Percentiles rank a stretch among this genome's conserved stretches.
Evolutionary conservation across 108 stramenopile genomes (phyloP).

Genomic region (Nitzschia putrida): DNA sequence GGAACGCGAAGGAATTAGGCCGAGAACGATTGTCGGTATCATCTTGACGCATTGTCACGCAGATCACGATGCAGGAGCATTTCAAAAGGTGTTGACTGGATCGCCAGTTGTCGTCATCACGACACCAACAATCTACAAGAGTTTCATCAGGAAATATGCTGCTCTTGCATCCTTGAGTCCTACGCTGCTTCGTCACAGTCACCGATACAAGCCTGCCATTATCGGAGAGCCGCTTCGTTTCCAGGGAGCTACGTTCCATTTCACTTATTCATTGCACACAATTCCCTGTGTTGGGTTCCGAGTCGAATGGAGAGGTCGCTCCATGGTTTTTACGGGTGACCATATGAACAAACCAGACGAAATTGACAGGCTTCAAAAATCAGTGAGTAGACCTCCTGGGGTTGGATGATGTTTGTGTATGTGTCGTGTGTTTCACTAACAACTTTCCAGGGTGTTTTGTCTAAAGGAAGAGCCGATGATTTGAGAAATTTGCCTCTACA

Average conservation of each 20-base stretch:
- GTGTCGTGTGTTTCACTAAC: neutral
- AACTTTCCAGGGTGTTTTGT: slow-evolving; percentile 62
- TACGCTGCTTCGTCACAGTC: slow-evolving; percentile 74
- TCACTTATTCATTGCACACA: slow-evolving; percentile 89
- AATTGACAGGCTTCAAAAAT: slow-evolving; percentile 63
- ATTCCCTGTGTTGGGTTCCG: slow-evolving; percentile 93
- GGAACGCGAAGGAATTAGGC: slow-evolving; percentile 84
- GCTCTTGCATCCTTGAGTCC: slow-evolving; percentile 86
- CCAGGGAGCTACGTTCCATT: slow-evolving; percentile 87
- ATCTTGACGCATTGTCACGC: slow-evolving; percentile 94
- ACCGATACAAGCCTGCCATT: slow-evolving; percentile 85
- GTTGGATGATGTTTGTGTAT: neutral
- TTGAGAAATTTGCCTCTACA: slow-evolving; percentile 84
- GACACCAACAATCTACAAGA: slow-evolving; percentile 92
- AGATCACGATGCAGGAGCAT: slow-evolving; percentile 94
- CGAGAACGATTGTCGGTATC: slow-evolving; percentile 87
- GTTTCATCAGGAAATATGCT: slow-evolving; percentile 93
- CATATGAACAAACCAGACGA: slow-evolving; percentile 86
- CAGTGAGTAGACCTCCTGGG: slow-evolving; percentile 30
- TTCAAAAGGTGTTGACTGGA: slow-evolving; percentile 91
- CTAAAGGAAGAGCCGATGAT: slow-evolving; percentile 75
- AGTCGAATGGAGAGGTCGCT: slow-evolving; percentile 86
- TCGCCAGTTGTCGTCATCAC: slow-evolving; percentile 88
- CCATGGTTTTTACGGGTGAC: slow-evolving; percentile 92
- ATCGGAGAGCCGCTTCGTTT: slow-evolving; percentile 87